Conservation (phyloP, 495 filamentous ascomycete genomes). For the Penicillium silybi region DNA sequence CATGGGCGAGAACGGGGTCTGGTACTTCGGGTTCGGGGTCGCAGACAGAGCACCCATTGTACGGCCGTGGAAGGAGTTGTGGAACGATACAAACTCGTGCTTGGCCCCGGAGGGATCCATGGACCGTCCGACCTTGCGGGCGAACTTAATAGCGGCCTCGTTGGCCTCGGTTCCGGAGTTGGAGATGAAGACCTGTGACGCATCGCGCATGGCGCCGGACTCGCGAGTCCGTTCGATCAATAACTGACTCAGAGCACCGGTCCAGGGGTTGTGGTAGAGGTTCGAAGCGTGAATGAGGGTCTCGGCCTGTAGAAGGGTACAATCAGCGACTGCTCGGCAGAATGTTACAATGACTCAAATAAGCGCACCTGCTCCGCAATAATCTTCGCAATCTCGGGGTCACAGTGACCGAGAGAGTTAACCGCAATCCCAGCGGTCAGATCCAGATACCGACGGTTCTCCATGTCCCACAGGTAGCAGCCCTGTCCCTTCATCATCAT, state of each 20-base stretch:
- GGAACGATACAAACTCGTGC: constrained; percentile 81
- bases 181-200: constrained; percentile 82
- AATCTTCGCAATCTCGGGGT: constrained; percentile 65
- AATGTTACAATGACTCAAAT: neutral
- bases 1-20: constrained; percentile 92
- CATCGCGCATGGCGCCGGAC: constrained; percentile 76
- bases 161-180: constrained; percentile 96
- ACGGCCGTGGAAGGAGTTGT: constrained; percentile 89
- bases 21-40: constrained; percentile 98
- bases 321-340: constrained; percentile 12
- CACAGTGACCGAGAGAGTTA: constrained; percentile 84
- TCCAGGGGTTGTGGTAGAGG: constrained; percentile 95
- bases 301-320: constrained; percentile 47
- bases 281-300: constrained; percentile 88
- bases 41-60: constrained; percentile 91
- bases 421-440: constrained; percentile 96
- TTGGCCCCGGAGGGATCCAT: constrained; percentile 68
- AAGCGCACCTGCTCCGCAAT: constrained; percentile 65
- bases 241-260: constrained; percentile 76
- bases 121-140: constrained; percentile 80
- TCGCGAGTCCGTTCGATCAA: constrained; percentile 73
- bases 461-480: constrained; percentile 83
- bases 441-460: constrained; percentile 85
- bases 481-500: constrained; percentile 86
- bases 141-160: constrained; percentile 96